Evolutionary conservation across 306 rosid genomes (phyloP).

Genomic region (Pyrus betulifolia): DNA sequence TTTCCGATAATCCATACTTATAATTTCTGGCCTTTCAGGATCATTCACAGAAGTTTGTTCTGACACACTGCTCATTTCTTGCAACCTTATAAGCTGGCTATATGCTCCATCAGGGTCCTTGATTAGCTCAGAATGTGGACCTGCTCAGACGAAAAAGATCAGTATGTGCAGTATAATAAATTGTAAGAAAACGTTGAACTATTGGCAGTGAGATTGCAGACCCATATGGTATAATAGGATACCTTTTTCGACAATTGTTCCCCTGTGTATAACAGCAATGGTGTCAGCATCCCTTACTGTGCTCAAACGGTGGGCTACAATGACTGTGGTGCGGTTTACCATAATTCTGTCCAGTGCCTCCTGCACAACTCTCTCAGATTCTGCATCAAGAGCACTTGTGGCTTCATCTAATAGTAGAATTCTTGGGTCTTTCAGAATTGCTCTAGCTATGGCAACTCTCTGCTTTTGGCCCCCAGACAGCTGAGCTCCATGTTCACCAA

Average conservation of each 20-base stretch:
- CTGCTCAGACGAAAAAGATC: constrained; percentile 21
- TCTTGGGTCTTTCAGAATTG: constrained; percentile 62
- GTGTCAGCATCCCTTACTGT: constrained; percentile 50
- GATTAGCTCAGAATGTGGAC: constrained; percentile 51
- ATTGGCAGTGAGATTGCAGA: not conserved
- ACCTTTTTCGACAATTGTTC: constrained; percentile 64
- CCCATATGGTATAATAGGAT: not conserved
- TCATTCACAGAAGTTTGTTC: constrained; percentile 2
- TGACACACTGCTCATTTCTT: constrained; percentile 26
- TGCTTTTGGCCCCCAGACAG: constrained; percentile 71
- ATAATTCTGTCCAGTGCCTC: constrained; percentile 58
- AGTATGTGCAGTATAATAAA: not conserved
- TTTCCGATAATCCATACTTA: not conserved
- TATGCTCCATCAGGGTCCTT: constrained; percentile 59
- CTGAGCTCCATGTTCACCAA: constrained; percentile 75
- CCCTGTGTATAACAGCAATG: constrained; percentile 56
- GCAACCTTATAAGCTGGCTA: constrained; percentile 53
- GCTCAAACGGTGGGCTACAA: constrained; percentile 70
- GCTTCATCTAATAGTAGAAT: constrained; percentile 69
- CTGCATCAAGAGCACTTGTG: constrained; percentile 65
- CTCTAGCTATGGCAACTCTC: constrained; percentile 49
- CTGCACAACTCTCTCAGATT: constrained; percentile 62
- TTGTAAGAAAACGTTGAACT: not conserved
- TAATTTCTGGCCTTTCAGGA: not conserved
- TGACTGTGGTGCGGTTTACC: constrained; percentile 54